A percentile compares a stretch with the other conserved stretches of the same genome.
Conservation (phyloP, 441 rosid species). For the Monsonia emarginata region DNA sequence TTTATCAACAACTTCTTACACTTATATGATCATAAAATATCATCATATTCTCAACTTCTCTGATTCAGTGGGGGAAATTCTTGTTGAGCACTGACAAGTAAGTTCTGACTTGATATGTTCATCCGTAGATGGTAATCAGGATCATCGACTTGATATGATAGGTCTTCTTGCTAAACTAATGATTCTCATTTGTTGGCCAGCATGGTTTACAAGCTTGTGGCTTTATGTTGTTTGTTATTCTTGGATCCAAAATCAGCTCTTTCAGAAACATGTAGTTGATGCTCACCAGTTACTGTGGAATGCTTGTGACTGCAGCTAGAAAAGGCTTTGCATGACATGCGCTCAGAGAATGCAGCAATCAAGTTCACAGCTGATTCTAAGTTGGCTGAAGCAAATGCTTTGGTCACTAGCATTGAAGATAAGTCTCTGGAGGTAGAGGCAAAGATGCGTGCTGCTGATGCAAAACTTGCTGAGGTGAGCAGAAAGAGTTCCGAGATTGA, state of each 20-base stretch:
- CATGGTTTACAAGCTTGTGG: background rate
- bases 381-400: conserved; percentile 77
- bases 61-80: background rate
- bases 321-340: conserved; percentile 74
- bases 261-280: background rate
- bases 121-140: background rate
- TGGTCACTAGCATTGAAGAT: conserved; percentile 62
- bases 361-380: conserved; percentile 85
- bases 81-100: background rate
- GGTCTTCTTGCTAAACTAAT: background rate
- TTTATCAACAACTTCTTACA: too few species aligned
- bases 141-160: background rate
- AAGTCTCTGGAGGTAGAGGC: conserved; percentile 79
- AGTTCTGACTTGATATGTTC: background rate
- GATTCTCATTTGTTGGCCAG: background rate
- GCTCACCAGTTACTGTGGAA: conserved; percentile 10
- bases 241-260: background rate
- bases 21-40: background rate
- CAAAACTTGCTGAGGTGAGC: conserved; percentile 83
- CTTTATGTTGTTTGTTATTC: background rate
- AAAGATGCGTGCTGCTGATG: conserved; percentile 73
- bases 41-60: background rate
- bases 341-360: conserved; percentile 73
- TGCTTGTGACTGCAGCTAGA: conserved; percentile 48
- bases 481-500: conserved; percentile 74